Base-by-base conservation (phyloP, 2,329 filamentous ascomycete species). In the Aspergillus fijiensis region DNA sequence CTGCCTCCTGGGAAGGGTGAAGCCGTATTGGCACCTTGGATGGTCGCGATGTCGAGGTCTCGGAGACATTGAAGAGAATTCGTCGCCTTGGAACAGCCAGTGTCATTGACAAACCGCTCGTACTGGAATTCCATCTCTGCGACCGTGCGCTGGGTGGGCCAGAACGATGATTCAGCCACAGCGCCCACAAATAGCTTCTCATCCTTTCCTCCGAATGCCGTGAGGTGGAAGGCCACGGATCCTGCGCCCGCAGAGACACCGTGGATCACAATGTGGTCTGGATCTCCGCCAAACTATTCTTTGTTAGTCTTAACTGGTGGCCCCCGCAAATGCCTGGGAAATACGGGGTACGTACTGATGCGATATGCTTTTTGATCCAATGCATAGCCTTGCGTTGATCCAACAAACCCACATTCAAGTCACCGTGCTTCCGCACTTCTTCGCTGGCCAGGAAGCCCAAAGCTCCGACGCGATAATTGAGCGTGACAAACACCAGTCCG, bases 391-490 rank as follows among this genome's bases (percentile, higher is more conserved):
- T 80, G 19, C 85, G 79, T 73, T 89, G 86, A 65, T 90, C 87
- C 2, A 88, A 76, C 7, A 90, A 71, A 0, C 88, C 88, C 2
- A 77, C 84, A 67, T 90, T 90, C 9, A 89, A 77, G 52, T 82
- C 79, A 0, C 87, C 87, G 63, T 85, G 75, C 5, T 75, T 69
- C 42, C 80, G 79, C 10, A 89, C 78, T 31, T 81, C 76, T 45
- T 85, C 80, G 51, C 85, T 82, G 0, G 85, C 82, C 1, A 90
- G 77, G 65, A 89, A 90, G 0, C 87, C 87, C 65, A 84, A 84
- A 0, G 84, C 74, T 0, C 85, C 86, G 6, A 89, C 83, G 6
- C 87, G 81, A 70, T 92, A 92, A 73, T 91, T 92, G 74, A 90
- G 82, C 12, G 82, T 87, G 2, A 92, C 87, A 0, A 91, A 84